Evolutionary conservation across 2,329 filamentous ascomycete species (phyloP).

Genomic region (Aspergillus unguis): DNA sequence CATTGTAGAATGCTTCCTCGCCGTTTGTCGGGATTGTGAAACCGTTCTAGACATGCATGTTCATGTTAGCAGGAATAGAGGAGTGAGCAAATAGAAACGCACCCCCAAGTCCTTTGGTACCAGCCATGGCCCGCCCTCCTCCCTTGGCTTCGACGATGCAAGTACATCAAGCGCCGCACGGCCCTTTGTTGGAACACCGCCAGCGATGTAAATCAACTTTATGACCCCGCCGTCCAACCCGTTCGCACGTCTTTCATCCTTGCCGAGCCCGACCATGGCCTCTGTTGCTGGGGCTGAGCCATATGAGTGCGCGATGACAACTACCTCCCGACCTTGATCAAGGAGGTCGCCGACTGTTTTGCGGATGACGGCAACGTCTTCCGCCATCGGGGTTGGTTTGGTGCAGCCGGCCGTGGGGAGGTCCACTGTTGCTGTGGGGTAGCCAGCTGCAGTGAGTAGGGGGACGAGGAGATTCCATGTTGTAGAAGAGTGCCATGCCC

Average conservation of each 20-base stretch:
- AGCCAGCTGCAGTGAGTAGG: not conserved
- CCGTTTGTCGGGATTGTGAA: not conserved
- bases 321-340: not conserved
- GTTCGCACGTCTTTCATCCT: not conserved
- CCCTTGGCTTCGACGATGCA: not conserved
- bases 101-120: not conserved
- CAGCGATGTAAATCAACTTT: not conserved
- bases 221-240: not conserved
- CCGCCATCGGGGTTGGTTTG: not conserved
- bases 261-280: not conserved
- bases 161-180: not conserved
- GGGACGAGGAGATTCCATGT: not conserved
- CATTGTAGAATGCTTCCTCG: not conserved
- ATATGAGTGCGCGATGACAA: conserved; percentile 3
- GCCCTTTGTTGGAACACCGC: not conserved
- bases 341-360: not conserved
- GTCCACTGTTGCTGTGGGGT: not conserved
- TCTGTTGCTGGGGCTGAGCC: not conserved
- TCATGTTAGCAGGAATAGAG: not conserved
- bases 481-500: conserved; percentile 3
- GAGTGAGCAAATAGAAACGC: not conserved
- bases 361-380: not conserved
- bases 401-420: not conserved
- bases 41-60: not conserved
- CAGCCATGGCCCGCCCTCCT: not conserved